Percentiles rank a stretch among this genome's conserved stretches.
Conservation (phyloP, 2,329 filamentous ascomycete species). For the Talaromyces sp. region DNA sequence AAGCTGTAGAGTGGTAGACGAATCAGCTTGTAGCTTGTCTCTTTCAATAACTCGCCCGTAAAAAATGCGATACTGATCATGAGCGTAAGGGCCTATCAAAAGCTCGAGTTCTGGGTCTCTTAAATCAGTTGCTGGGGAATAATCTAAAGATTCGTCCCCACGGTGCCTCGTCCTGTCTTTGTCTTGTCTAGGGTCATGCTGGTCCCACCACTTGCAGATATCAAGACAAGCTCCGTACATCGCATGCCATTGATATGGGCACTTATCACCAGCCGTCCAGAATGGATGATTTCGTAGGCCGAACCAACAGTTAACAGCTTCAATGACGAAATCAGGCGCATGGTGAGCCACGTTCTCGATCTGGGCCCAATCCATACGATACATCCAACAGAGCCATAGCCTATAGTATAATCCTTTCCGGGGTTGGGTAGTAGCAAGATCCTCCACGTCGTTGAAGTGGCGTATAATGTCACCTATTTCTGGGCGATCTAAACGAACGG, state of each 20-base stretch:
- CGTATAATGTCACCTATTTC: slow-evolving; percentile 5
- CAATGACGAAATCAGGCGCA: slow-evolving; percentile 2
- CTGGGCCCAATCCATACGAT: slow-evolving; percentile 4
- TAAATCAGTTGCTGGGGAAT: neutral
- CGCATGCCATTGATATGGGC: neutral
- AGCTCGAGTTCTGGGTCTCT: neutral
- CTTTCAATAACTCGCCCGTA: neutral
- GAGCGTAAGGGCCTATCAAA: neutral
- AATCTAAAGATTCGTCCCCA: neutral
- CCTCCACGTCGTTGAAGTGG: slow-evolving; percentile 1
- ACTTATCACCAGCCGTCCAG: neutral
- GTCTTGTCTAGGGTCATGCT: neutral
- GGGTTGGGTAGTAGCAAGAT: neutral
- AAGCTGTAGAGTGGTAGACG: neutral
- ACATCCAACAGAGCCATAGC: slow-evolving; percentile 8
- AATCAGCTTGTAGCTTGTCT: neutral
- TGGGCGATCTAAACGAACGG: neutral
- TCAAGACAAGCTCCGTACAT: slow-evolving; percentile 1
- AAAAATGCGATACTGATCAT: neutral
- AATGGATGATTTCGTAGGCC: slow-evolving; percentile 2
- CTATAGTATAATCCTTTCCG: neutral
- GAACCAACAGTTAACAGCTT: slow-evolving; percentile 1
- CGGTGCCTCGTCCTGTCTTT: neutral
- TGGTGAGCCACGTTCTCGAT: neutral
- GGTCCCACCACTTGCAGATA: neutral